Evolutionary conservation across 2,329 filamentous ascomycete species (phyloP).

Genomic region (Pseudohalonectria lignicola): DNA sequence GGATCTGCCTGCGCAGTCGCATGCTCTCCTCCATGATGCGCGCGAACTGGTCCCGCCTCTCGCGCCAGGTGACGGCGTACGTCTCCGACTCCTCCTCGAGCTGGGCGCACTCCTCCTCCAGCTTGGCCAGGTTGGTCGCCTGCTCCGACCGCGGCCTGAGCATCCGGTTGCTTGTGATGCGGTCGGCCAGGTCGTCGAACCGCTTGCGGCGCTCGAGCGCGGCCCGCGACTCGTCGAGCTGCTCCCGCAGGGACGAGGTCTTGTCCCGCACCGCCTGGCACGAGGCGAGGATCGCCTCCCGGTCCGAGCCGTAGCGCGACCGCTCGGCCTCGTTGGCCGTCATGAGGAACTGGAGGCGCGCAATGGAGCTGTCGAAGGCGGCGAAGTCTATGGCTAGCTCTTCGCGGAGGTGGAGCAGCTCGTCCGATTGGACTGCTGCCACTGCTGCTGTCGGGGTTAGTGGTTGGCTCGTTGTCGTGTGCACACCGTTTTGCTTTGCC

Average conservation of each 20-base stretch:
- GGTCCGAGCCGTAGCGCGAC: slow-evolving; percentile 71
- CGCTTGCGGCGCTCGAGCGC: slow-evolving; percentile 69
- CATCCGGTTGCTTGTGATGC: slow-evolving; percentile 71
- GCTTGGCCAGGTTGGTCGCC: slow-evolving; percentile 61
- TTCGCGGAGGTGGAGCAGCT: slow-evolving; percentile 62
- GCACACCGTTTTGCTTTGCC: slow-evolving; percentile 10
- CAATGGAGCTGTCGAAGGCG: slow-evolving; percentile 75
- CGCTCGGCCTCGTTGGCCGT: slow-evolving; percentile 77
- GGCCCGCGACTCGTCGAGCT: slow-evolving; percentile 65
- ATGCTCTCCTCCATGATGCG: slow-evolving; percentile 86
- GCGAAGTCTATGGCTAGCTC: slow-evolving; percentile 83
- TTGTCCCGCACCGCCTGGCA: slow-evolving; percentile 68
- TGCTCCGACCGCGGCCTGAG: slow-evolving; percentile 80
- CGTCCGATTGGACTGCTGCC: slow-evolving; percentile 10
- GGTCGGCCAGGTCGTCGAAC: slow-evolving; percentile 81
- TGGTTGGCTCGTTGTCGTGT: slow-evolving; percentile 24
- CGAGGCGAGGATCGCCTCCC: slow-evolving; percentile 65
- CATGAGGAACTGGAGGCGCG: slow-evolving; percentile 77
- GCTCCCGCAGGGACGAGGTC: slow-evolving; percentile 59
- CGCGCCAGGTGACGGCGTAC: slow-evolving; percentile 74
- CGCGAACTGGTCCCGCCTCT: slow-evolving; percentile 77
- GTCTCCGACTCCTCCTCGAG: slow-evolving; percentile 74
- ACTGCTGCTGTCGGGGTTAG: slow-evolving; percentile 22
- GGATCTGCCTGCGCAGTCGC: slow-evolving; percentile 72
- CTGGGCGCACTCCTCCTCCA: slow-evolving; percentile 81